These are phyloP conservation scores for Neofusicoccum parvum DNA, from an alignment of 2,329 filamentous ascomycete genomes.

Conservation along the genomic window DNA sequence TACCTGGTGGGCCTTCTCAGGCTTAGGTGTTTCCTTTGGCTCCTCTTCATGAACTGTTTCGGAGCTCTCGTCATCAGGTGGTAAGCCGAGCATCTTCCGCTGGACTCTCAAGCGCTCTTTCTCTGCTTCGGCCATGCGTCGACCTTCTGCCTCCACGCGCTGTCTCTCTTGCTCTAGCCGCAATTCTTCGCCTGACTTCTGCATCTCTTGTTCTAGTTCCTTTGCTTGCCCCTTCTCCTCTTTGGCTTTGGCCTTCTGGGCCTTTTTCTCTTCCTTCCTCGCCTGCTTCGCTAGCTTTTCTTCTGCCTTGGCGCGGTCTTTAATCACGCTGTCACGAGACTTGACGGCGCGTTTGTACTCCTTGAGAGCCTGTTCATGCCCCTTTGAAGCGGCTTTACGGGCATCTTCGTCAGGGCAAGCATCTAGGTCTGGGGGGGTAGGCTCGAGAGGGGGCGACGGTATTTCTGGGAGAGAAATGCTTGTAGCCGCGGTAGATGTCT, in stretches of 20 bases:
- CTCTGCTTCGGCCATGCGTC: conserved; percentile 15
- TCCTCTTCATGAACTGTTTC: not conserved
- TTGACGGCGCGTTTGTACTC: conserved; percentile 68
- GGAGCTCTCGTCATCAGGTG: not conserved
- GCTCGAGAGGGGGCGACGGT: conserved; percentile 56
- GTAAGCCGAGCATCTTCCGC: conserved; percentile 15
- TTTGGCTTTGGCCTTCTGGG: conserved; percentile 26
- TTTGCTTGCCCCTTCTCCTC: conserved; percentile 27
- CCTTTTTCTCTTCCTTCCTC: conserved; percentile 34
- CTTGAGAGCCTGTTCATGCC: conserved; percentile 64
- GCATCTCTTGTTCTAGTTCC: conserved; percentile 24
- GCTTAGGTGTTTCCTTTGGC: not conserved
- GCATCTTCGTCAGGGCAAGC: conserved; percentile 65
- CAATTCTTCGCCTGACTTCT: conserved; percentile 25
- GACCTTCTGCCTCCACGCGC: conserved; percentile 31
- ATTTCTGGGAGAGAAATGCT: conserved; percentile 28
- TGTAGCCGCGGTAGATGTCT: not conserved
- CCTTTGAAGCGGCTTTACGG: conserved; percentile 69
- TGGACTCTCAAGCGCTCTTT: conserved; percentile 5
- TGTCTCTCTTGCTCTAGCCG: conserved; percentile 32
- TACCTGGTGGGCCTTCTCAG: not conserved
- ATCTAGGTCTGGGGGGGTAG: conserved; percentile 50
- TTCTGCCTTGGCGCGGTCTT: conserved; percentile 62
- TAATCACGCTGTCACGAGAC: conserved; percentile 65
- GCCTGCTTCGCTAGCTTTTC: conserved; percentile 46